Conservation (phyloP, 805 yeast species). For the Priceomyces fermenticarens region DNA sequence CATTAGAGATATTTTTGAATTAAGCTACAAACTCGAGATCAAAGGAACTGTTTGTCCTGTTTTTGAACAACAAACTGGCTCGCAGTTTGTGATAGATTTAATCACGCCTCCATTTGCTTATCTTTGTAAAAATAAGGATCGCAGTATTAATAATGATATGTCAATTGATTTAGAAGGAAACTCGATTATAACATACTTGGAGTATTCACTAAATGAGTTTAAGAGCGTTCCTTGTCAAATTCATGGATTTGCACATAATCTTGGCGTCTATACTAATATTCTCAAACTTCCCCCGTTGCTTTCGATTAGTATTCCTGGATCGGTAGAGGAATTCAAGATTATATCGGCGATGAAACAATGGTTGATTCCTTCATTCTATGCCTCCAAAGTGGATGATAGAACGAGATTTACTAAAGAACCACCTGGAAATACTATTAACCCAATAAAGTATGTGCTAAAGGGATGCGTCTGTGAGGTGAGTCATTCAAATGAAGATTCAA, state of each 20-base stretch:
- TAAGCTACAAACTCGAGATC: constrained; percentile 41
- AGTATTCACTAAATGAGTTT: constrained; percentile 54
- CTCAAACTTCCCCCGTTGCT: constrained; percentile 63
- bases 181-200: constrained; percentile 53
- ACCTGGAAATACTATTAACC: constrained; percentile 23
- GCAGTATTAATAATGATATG: neutral
- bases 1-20: constrained; percentile 37
- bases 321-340: constrained; percentile 51
- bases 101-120: constrained; percentile 35
- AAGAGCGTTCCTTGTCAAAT: constrained; percentile 47
- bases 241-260: constrained; percentile 25
- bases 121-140: constrained; percentile 8
- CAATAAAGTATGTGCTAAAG: constrained; percentile 54
- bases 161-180: constrained; percentile 22
- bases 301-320: constrained; percentile 56
- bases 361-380: constrained; percentile 61
- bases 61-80: constrained; percentile 29
- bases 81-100: constrained; percentile 43
- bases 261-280: constrained; percentile 52
- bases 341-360: constrained; percentile 52
- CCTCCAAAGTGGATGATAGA: constrained; percentile 18
- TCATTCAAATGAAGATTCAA: constrained; percentile 35
- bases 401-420: constrained; percentile 33
- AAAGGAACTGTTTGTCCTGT: constrained; percentile 39
- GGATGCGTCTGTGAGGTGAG: constrained; percentile 71